These are phyloP conservation scores for Chloris gayana DNA, from an alignment of 176 grass and related monocot genomes.

Conservation along the genomic window DNA sequence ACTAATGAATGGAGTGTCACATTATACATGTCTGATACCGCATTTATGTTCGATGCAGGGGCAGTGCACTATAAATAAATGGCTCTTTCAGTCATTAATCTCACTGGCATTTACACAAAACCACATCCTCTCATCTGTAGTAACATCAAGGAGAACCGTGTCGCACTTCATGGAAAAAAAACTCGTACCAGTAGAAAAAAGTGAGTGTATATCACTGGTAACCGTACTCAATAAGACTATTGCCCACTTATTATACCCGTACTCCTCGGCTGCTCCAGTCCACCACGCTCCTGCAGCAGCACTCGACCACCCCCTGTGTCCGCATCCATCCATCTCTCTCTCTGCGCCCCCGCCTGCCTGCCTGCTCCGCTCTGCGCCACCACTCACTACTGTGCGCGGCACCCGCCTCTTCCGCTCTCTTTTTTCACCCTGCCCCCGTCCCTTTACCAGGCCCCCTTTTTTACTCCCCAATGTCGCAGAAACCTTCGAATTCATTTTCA, in stretches of 20 bases:
- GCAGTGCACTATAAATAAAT: not conserved
- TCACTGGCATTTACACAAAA: not conserved
- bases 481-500: too few relatives aligned
- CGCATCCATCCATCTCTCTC: not conserved
- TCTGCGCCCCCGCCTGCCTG: not conserved
- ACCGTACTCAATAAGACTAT: not conserved
- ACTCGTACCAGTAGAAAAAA: not conserved
- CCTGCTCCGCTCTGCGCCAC: conserved; percentile 24
- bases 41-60: not conserved
- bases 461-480: not conserved
- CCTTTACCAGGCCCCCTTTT: not conserved
- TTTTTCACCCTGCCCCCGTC: conserved; percentile 19
- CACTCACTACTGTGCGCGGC: conserved; percentile 35
- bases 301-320: not conserved
- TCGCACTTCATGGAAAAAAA: too few relatives aligned
- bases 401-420: conserved; percentile 60
- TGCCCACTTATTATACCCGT: not conserved
- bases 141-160: not conserved
- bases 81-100: not conserved
- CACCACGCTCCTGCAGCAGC: conserved; percentile 7
- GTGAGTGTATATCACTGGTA: not conserved
- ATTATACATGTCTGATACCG: not conserved
- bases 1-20: not conserved
- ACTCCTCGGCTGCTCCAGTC: not conserved
- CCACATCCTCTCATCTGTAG: too few relatives aligned